Conservation (phyloP, 768 basidiomycete genomes). For the Lactifluus pinguis region DNA sequence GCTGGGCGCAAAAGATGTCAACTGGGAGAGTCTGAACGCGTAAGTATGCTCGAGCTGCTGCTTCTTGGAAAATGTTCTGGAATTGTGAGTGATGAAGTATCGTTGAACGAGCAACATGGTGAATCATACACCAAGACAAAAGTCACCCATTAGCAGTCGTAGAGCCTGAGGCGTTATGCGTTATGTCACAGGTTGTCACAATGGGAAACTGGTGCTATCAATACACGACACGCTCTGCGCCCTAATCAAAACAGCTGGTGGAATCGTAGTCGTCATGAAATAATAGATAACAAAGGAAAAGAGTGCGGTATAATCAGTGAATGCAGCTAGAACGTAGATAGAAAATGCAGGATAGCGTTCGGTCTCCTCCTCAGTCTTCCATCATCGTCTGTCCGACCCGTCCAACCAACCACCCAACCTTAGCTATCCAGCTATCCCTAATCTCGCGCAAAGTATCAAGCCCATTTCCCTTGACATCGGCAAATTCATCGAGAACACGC, state of each 20-base stretch:
- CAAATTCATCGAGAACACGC: constrained; percentile 56
- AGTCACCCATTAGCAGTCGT: too few relatives aligned
- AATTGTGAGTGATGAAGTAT: constrained; percentile 25
- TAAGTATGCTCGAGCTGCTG: constrained; percentile 43
- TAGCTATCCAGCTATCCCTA: constrained; percentile 59
- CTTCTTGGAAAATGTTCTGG: constrained; percentile 35
- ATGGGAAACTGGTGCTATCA: neutral
- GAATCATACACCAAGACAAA: constrained; percentile 29
- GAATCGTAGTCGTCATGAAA: constrained; percentile 10
- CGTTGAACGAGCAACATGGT: constrained; percentile 29
- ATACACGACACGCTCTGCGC: constrained; percentile 12
- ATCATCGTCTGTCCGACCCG: constrained; percentile 27
- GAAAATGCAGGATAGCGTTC: constrained; percentile 7
- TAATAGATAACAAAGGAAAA: constrained; percentile 10
- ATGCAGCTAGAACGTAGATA: constrained; percentile 10
- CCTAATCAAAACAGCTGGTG: constrained; percentile 15
- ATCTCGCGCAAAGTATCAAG: constrained; percentile 36
- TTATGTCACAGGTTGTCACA: constrained; percentile 2
- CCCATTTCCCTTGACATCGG: constrained; percentile 41
- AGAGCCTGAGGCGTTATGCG: too few relatives aligned
- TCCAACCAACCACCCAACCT: constrained; percentile 75
- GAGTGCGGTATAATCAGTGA: constrained; percentile 13
- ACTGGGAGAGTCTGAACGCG: constrained; percentile 15
- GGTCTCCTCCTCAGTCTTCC: constrained; percentile 23
- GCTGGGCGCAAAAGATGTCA: too few relatives aligned